Evolutionary conservation across 306 rosid species (phyloP).

Genomic region (Cucurbita maxima): DNA sequence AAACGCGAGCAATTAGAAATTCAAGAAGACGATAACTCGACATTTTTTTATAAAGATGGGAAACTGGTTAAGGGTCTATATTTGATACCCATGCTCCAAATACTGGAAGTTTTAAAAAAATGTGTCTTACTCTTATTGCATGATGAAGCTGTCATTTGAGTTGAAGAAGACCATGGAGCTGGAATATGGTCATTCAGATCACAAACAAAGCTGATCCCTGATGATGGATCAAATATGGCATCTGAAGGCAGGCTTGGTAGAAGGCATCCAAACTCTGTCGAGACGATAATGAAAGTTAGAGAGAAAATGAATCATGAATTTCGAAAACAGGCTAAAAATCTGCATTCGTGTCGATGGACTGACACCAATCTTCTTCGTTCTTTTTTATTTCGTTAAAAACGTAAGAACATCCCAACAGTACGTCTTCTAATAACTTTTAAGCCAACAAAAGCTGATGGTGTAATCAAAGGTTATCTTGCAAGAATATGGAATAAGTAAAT

Average conservation of each 20-base stretch:
- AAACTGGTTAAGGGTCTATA: not conserved
- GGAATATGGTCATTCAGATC: constrained; percentile 94
- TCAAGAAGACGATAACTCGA: not conserved
- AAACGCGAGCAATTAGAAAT: not conserved
- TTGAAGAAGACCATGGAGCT: constrained; percentile 84
- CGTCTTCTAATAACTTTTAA: not conserved
- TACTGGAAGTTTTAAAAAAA: not conserved
- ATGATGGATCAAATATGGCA: constrained; percentile 58
- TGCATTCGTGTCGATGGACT: not conserved
- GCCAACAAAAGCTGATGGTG: not conserved
- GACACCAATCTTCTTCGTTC: not conserved
- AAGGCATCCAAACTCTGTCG: constrained; percentile 76
- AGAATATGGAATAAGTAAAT: not conserved
- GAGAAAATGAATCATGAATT: not conserved
- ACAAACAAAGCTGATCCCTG: constrained; percentile 84
- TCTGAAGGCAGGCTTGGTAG: constrained; percentile 90
- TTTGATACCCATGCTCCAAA: not conserved
- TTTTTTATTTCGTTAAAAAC: not conserved
- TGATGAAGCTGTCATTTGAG: constrained; percentile 48
- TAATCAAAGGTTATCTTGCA: not conserved
- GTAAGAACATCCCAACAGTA: not conserved
- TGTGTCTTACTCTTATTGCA: constrained; percentile 57
- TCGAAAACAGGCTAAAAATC: not conserved
- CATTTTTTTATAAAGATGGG: not conserved
- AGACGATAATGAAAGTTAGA: constrained; percentile 5